Evolutionary conservation across 2,329 filamentous ascomycete genomes (phyloP), one percentile per base, ranked within the genome.

Genomic region (Pezicula radicicola): DNA sequence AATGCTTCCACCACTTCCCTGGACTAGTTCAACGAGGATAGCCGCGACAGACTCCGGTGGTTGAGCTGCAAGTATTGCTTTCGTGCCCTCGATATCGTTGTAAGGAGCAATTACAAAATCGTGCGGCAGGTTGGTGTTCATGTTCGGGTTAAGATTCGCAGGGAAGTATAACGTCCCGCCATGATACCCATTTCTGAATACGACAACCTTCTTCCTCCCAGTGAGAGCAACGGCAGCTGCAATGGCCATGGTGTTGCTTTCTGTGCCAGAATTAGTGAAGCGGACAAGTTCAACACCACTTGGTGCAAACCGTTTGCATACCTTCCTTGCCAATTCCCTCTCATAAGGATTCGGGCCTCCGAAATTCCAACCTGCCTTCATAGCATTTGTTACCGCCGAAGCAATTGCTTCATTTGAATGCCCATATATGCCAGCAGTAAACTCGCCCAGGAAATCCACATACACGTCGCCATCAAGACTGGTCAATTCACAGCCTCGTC

Each of bases 221-320:
- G 62, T 65, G 21, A 52, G 57, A 6, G 49, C 53, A 4, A 51
- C n/a, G 2, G 62, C 59, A 8, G 58, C 53, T n/a, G 75, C 77
- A 1, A 87, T 62, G 2, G 82, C 82, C 61, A 83, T 78, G 5
- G 81, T 70, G 47, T 83, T 87, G 4, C 83, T 82, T 64, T 87
- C 84, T 0, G 84, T 88, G 2, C 84, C 84, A 0, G 81, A 84
- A 65, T 87, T 87, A 40, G 79, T 76, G 65, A 87, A 86, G 1
- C 84, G 74, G 3, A 86, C 68, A 12, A 74, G 71, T 6, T 83
- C 80, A 5, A 86, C 67, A 6, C 62, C 60, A 6, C 51, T 55
- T 5, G 52, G 51, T 9, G 60, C 59, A 57, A 87, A 85, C 3
- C 83, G 73, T 9, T 67, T 59, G 51, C 74, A 77, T 16, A 60